phyloP scores from a whole-genome alignment of 306 rosid species.

The Quercus cerris region DNA sequence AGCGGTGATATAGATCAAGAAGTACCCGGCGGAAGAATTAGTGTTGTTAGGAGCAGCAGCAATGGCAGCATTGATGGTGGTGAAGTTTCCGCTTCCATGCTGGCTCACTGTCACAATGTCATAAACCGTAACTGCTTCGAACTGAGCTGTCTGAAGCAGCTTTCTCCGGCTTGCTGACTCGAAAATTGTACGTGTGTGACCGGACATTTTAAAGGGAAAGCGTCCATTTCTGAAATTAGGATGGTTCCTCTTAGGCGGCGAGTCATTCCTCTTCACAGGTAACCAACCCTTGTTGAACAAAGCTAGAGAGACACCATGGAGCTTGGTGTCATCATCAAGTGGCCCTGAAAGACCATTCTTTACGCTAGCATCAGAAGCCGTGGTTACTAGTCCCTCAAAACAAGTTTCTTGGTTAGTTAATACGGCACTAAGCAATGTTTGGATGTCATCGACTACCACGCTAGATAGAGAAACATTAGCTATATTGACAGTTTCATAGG shows the following conservation, averaged over 20 bases:
- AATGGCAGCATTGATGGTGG: constrained; percentile 59
- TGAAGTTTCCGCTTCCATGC: constrained; percentile 69
- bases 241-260: constrained; percentile 33
- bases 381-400: constrained; percentile 53
- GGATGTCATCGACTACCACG: constrained; percentile 53
- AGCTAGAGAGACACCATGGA: constrained; percentile 61
- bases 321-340: constrained; percentile 55
- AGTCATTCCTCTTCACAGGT: constrained; percentile 38
- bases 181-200: constrained; percentile 29
- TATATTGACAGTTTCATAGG: constrained; percentile 30
- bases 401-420: constrained; percentile 79
- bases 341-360: constrained; percentile 31
- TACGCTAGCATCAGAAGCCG: constrained; percentile 46
- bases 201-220: constrained; percentile 59
- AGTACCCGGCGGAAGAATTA: constrained; percentile 39
- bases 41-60: constrained; percentile 67
- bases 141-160: constrained; percentile 21
- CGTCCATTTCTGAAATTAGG: constrained; percentile 43
- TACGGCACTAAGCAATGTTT: constrained; percentile 57
- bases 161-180: constrained; percentile 56
- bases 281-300: constrained; percentile 62
- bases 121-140: constrained; percentile 35
- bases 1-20: constrained; percentile 44
- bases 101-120: constrained; percentile 57
- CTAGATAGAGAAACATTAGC: constrained; percentile 27